Evolutionary conservation across 2,329 filamentous ascomycete genomes (phyloP).

Genomic region (Cladophialophora exuberans): DNA sequence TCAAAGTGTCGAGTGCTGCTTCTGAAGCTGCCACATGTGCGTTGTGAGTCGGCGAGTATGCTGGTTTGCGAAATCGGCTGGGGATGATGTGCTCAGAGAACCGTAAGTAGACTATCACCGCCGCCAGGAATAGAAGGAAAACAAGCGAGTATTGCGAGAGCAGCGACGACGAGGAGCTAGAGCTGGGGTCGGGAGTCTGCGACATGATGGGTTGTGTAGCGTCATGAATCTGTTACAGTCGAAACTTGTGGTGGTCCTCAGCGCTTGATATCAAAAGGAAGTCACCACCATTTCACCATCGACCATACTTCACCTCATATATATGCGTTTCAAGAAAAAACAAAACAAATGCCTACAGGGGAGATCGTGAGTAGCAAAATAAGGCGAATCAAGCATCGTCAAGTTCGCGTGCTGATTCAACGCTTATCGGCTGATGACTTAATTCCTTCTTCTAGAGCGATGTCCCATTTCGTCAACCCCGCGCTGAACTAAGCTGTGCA

Average conservation of each 20-base stretch:
- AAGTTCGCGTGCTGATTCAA: neutral
- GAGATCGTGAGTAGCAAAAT: too few species aligned
- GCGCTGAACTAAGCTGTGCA: neutral
- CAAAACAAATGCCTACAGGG: too few species aligned
- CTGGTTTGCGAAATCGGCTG: neutral
- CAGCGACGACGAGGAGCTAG: neutral
- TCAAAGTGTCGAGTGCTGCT: slow-evolving; percentile 7
- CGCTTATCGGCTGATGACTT: slow-evolving; percentile 2
- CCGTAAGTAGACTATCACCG: neutral
- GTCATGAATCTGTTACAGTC: too few species aligned
- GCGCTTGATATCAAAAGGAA: too few species aligned
- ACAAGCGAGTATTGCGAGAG: neutral
- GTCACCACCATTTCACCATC: too few species aligned
- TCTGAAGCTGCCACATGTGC: neutral
- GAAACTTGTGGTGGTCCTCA: too few species aligned
- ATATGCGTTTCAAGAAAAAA: too few species aligned
- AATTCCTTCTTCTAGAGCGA: neutral
- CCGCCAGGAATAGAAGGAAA: neutral
- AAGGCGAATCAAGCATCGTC: too few species aligned
- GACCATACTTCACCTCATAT: too few species aligned
- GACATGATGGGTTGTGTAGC: neutral
- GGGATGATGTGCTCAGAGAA: neutral
- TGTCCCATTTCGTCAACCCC: neutral
- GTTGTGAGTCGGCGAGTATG: neutral
- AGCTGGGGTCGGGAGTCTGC: neutral